Percentiles rank a stretch among this genome's conserved stretches.
These are phyloP conservation scores for Discostella stelligeroides DNA, from an alignment of 108 stramenopile genomes.

Conservation along the genomic window DNA sequence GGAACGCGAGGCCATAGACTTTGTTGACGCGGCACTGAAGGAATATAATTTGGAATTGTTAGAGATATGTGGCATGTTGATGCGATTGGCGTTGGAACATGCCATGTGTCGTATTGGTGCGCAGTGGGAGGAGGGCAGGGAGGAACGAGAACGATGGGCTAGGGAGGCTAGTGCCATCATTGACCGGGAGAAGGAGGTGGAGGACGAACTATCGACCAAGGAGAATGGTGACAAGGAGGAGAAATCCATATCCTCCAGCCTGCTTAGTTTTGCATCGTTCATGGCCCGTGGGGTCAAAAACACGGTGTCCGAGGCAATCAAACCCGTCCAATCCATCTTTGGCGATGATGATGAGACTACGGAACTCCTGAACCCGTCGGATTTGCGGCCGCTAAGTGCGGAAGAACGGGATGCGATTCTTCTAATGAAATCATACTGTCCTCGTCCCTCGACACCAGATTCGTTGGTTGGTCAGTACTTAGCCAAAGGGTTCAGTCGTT, in stretches of 20 bases:
- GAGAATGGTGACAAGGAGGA: conserved; percentile 11
- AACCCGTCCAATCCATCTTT: conserved; percentile 32
- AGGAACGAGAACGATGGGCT: conserved; percentile 45
- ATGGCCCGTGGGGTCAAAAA: conserved; percentile 80
- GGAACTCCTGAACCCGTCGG: conserved; percentile 67
- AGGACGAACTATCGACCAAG: conserved; percentile 16
- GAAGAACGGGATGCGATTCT: conserved; percentile 74
- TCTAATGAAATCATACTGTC: conserved; percentile 78
- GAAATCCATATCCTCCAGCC: conserved; percentile 37
- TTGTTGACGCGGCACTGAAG: conserved; percentile 72
- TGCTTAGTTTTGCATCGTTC: conserved; percentile 74
- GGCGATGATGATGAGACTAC: conserved; percentile 59
- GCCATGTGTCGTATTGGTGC: conserved; percentile 58
- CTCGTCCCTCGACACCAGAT: conserved; percentile 79
- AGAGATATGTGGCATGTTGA: conserved; percentile 67
- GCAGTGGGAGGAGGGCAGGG: conserved; percentile 46
- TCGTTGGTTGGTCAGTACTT: conserved; percentile 66
- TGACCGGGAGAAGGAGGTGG: conserved; percentile 2
- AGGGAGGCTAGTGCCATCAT: conserved; percentile 21
- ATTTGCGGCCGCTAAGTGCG: conserved; percentile 63
- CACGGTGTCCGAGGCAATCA: conserved; percentile 61
- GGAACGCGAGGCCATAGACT: conserved; percentile 83
- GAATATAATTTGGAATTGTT: conserved; percentile 73
- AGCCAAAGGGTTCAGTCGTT: conserved; percentile 73
- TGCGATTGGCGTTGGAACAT: conserved; percentile 67